Percentiles rank a stretch among this genome's conserved stretches.
Conservation (phyloP, 805 yeast species). For the Candida ovalis region DNA sequence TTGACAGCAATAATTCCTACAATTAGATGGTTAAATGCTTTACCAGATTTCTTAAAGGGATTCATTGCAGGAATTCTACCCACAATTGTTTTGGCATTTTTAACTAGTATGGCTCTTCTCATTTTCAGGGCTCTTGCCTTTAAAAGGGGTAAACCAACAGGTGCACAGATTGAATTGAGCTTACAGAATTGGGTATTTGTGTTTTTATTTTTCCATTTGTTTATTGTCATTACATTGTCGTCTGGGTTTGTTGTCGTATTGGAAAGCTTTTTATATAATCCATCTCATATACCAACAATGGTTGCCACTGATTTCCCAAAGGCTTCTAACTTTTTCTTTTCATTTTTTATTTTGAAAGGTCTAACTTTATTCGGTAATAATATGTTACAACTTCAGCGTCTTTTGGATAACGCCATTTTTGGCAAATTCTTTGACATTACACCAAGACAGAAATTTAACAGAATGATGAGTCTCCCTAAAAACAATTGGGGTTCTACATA, state of each 20-base stretch:
- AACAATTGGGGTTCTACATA: slow-evolving; percentile 76
- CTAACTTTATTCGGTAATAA: slow-evolving; percentile 71
- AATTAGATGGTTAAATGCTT: slow-evolving; percentile 47
- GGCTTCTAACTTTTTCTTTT: slow-evolving; percentile 81
- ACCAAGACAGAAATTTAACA: slow-evolving; percentile 52
- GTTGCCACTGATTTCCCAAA: slow-evolving; percentile 79
- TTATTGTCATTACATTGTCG: slow-evolving; percentile 79
- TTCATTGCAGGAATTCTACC: slow-evolving; percentile 64
- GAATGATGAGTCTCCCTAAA: slow-evolving; percentile 41
- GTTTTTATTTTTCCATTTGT: slow-evolving; percentile 77
- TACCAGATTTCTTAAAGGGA: slow-evolving; percentile 52
- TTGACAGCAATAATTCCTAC: slow-evolving; percentile 59
- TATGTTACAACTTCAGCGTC: slow-evolving; percentile 54
- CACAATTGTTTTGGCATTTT: slow-evolving; percentile 55
- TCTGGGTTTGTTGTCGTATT: slow-evolving; percentile 67
- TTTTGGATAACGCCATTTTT: slow-evolving; percentile 38
- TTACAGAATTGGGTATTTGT: slow-evolving; percentile 75
- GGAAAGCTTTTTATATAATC: slow-evolving; percentile 60
- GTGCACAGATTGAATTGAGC: slow-evolving; percentile 61
- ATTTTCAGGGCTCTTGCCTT: slow-evolving; percentile 52
- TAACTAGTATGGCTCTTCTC: slow-evolving; percentile 60
- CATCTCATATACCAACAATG: slow-evolving; percentile 66
- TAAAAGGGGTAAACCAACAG: slow-evolving; percentile 57
- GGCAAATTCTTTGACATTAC: slow-evolving; percentile 45
- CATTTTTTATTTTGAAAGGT: slow-evolving; percentile 71